phyloP scores from a whole-genome alignment of 1,284 basidiomycete species.

The Spongispora temasekensis region DNA sequence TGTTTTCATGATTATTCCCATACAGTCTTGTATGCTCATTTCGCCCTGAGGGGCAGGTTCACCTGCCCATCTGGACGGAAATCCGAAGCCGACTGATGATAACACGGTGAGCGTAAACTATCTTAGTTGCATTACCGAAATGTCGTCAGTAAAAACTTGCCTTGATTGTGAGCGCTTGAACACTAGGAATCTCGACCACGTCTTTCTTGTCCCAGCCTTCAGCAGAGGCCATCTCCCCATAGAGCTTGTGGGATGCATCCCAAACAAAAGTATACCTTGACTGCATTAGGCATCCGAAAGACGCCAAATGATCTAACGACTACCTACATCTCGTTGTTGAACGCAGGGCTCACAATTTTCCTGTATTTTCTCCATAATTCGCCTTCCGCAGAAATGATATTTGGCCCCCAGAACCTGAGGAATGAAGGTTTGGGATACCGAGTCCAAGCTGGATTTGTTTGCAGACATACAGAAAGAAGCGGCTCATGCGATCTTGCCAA shows the following conservation, averaged over 20 bases:
- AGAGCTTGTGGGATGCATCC: slow-evolving; percentile 43
- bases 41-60: slow-evolving; percentile 38
- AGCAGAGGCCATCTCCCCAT: slow-evolving; percentile 44
- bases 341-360: slow-evolving; percentile 50
- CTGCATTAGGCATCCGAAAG: background rate
- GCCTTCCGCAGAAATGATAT: slow-evolving; percentile 42
- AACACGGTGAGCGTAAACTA: slow-evolving; percentile 52
- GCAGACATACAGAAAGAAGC: slow-evolving; percentile 9
- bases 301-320: background rate
- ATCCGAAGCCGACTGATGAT: slow-evolving; percentile 52
- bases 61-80: slow-evolving; percentile 47
- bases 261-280: slow-evolving; percentile 48
- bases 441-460: background rate
- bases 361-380: slow-evolving; percentile 52
- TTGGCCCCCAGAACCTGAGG: slow-evolving; percentile 49
- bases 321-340: slow-evolving; percentile 47
- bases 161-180: slow-evolving; percentile 49
- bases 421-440: background rate
- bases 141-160: too few relatives aligned
- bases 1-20: slow-evolving; percentile 40
- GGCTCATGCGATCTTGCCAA: slow-evolving; percentile 41
- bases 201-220: slow-evolving; percentile 46
- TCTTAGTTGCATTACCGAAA: background rate
- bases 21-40: slow-evolving; percentile 47
- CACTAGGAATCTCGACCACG: slow-evolving; percentile 37